Base-by-base conservation (phyloP, 768 basidiomycete genomes). In the Phaeotremella skinneri region DNA sequence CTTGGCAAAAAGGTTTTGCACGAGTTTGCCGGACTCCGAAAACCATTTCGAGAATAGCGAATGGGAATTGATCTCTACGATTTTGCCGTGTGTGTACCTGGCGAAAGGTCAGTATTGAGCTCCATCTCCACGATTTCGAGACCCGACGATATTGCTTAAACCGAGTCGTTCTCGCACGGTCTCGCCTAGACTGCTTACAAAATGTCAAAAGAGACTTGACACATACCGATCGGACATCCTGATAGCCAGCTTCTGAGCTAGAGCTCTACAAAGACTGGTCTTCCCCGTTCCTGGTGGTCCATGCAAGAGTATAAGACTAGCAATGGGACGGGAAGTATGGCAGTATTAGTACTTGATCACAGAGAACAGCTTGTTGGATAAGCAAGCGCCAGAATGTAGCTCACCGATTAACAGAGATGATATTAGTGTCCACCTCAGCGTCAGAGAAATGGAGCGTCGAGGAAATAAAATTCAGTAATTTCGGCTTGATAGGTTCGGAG, bases 1-100 rank as follows among this genome's bases (percentile, higher is more conserved):
- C 58, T 83, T 88, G 37, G 82, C 84, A 74, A 77, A 99, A 17
- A 99, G 81, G 48, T 88, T 84, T 70, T 98, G 94, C 1, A 99
- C 96, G 27, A 99, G 85, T 76, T 99, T 99, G 16, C 96, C 96
- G 0, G 92, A 96, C 74, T 99, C 96, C 0, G 93, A 97, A 79
- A 98, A 99, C 94, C 96, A 99, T 67, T 92, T 89, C 16, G 91
- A 93, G 76, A 99, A 98, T 16, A 99, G 82, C 1, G 93, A 97
- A 78, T 98, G 96, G 0, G 96, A 93, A 74, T 98, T 98, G 71
- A 99, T 96, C 76, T 99, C 96, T 45, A 99, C 83, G 11, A 99
- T 81, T 47, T 91, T 88, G 32, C 90, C 84, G 76, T 89, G 83
- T 0, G 87, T 81, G 74, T 96, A 99, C 26, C 92, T 94, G 67